Conservation (phyloP, 2,329 filamentous ascomycete genomes). For the Fusarium sp. region DNA sequence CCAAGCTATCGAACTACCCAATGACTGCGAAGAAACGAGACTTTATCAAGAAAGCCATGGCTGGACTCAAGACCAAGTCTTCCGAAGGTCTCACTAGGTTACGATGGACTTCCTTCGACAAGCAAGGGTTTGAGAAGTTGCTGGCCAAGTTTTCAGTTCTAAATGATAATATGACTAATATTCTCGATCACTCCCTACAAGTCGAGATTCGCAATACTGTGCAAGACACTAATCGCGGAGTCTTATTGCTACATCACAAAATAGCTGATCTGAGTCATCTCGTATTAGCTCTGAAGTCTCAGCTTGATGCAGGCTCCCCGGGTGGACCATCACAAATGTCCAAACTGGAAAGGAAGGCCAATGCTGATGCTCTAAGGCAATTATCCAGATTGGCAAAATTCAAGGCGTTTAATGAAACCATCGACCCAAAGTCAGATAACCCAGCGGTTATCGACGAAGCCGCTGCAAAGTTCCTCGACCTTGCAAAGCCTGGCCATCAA, state of each 20-base stretch:
- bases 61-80: slow-evolving; percentile 56
- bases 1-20: slow-evolving; percentile 62
- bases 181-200: slow-evolving; percentile 63
- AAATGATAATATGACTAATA: slow-evolving; percentile 65
- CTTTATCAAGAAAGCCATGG: slow-evolving; percentile 64
- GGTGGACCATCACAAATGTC: slow-evolving; percentile 52
- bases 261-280: slow-evolving; percentile 63
- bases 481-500: slow-evolving; percentile 54
- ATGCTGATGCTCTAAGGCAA: slow-evolving; percentile 59
- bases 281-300: slow-evolving; percentile 62
- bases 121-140: slow-evolving; percentile 61
- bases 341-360: slow-evolving; percentile 55
- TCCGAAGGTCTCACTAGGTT: slow-evolving; percentile 56
- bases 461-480: slow-evolving; percentile 58
- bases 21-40: slow-evolving; percentile 58
- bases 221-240: slow-evolving; percentile 64
- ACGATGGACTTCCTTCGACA: slow-evolving; percentile 64
- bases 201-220: slow-evolving; percentile 64
- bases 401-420: slow-evolving; percentile 66
- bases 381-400: slow-evolving; percentile 64
- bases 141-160: slow-evolving; percentile 61
- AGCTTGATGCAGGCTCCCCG: slow-evolving; percentile 54
- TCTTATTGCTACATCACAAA: slow-evolving; percentile 64
- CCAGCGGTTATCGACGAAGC: slow-evolving; percentile 55
- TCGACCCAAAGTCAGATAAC: slow-evolving; percentile 55